Evolutionary conservation across 495 filamentous ascomycete genomes (phyloP).

Genomic region (Hypoxylon intermedium): DNA sequence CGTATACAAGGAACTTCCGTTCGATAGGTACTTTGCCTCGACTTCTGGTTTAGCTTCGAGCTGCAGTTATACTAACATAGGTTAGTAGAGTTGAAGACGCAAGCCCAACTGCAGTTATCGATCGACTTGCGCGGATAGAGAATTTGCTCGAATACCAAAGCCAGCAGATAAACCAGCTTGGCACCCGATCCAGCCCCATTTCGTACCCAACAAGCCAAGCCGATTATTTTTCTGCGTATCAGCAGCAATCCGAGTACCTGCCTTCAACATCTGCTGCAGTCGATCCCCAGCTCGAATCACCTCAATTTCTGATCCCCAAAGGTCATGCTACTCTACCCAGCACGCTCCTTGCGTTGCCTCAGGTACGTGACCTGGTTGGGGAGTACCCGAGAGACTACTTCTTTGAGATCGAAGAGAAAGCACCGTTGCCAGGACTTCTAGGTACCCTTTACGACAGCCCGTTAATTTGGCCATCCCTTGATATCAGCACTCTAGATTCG

Average conservation of each 20-base stretch:
- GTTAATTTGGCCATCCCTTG: conserved; percentile 39
- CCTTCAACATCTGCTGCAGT: conserved; percentile 35
- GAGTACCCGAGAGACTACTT: conserved; percentile 45
- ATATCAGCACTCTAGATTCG: conserved; percentile 32
- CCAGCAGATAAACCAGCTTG: conserved; percentile 42
- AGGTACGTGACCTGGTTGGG: conserved; percentile 39
- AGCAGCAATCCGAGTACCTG: conserved; percentile 36
- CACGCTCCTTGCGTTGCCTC: conserved; percentile 41
- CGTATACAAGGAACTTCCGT: conserved; percentile 45
- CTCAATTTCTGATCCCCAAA: conserved; percentile 44
- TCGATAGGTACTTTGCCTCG: conserved; percentile 35
- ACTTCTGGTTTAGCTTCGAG: background rate
- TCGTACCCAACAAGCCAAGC: conserved; percentile 41
- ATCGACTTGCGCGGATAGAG: conserved; percentile 45
- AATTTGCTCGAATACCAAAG: conserved; percentile 44
- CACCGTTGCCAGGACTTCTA: conserved; percentile 39
- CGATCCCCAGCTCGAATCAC: conserved; percentile 36
- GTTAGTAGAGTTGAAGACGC: conserved; percentile 37
- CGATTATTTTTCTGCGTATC: conserved; percentile 32
- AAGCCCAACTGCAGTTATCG: conserved; percentile 42
- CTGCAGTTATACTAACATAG: conserved; percentile 10
- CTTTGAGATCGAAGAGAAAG: conserved; percentile 41
- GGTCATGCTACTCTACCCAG: conserved; percentile 41
- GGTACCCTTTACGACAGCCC: conserved; percentile 36
- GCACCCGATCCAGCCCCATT: conserved; percentile 33